Base-by-base conservation (phyloP, 805 yeast species). In the Naumovozyma castellii region DNA sequence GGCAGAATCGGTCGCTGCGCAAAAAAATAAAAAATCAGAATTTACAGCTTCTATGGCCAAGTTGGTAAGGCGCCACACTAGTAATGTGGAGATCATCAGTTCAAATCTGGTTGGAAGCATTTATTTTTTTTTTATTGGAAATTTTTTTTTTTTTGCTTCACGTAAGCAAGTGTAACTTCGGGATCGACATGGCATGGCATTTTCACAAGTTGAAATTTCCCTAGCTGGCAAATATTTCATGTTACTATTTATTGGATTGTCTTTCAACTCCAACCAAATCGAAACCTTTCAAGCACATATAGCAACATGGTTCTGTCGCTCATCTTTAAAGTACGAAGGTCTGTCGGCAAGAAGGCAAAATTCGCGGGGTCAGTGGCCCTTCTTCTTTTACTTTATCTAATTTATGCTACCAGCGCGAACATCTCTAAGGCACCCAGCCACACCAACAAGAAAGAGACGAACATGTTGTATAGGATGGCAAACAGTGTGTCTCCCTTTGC, bases 11-110 rank as follows among this genome's bases (percentile, higher is more conserved):
- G 10, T 22, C 10, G 27, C 6, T 10, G 10, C 27, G 10, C 6
- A 22, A 22, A 6, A 22, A 22, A 6, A 22, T 8, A 29, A 29
- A 29, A 29, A 29, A 29, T 29, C 8, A 12, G 14, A 29, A 29
- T n/a, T 9, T 5, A 9, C 5, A 43, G 73, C 74, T 71, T 69
- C 66, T 70, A 70, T 71, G 75, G 76, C 76, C 75, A 70, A 71
- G 74, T 68, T 76, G 84, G 84, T 78, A 77, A 80, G 82, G 85
- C 84, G 84, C 77, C 78, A 79, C 84, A 78, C 84, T 78, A 77
- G 84, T 79, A 78, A 79, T 79, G 84, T 78, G 76, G 78, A 77
- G 84, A 79, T 78, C 84, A 76, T 78, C 80, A 75, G 81, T 75
- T 76, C 81, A 70, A 76, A 66, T 75, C 80, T 74, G 80, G 75